A percentile compares a stretch with the other conserved stretches of the same genome.
Evolutionary conservation across 2,329 filamentous ascomycete species (phyloP).

Genomic region (Aspergillus fructus): DNA sequence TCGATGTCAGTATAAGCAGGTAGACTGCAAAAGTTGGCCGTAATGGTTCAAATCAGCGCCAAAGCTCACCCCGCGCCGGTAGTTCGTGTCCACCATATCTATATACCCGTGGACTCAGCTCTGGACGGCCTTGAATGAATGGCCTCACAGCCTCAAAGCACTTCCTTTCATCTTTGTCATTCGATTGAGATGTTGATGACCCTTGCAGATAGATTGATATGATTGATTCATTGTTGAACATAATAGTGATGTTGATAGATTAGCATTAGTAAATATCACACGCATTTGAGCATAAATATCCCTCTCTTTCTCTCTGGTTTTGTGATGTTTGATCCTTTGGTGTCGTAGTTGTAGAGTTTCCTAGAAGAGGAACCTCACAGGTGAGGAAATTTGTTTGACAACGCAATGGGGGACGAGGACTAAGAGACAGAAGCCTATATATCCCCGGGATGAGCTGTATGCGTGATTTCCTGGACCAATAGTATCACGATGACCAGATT

Average conservation of each 20-base stretch:
- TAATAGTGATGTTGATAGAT: slow-evolving; percentile 13
- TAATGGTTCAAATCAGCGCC: not conserved
- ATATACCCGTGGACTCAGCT: not conserved
- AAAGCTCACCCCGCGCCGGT: not conserved
- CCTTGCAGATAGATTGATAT: slow-evolving; percentile 7
- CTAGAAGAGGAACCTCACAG: not conserved
- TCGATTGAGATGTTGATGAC: not conserved
- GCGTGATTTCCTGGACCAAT: slow-evolving; percentile 11
- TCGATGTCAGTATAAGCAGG: not conserved
- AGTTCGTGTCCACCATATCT: not conserved
- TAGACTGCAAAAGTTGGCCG: not conserved
- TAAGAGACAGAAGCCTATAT: not conserved
- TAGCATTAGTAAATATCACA: slow-evolving; percentile 10
- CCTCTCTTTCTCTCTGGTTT: not conserved
- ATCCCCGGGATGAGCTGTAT: not conserved
- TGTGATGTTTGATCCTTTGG: not conserved
- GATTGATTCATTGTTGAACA: slow-evolving; percentile 4
- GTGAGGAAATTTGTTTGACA: not conserved
- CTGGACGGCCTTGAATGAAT: not conserved
- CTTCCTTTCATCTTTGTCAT: not conserved
- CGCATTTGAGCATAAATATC: slow-evolving; percentile 1
- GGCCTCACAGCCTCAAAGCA: not conserved
- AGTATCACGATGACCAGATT: not conserved
- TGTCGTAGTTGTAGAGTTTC: not conserved
- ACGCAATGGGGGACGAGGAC: not conserved